Percentiles rank a stretch among this genome's conserved stretches.
phyloP scores from a whole-genome alignment of 2,329 filamentous ascomycete species.

The Venturiaceae sp. region DNA sequence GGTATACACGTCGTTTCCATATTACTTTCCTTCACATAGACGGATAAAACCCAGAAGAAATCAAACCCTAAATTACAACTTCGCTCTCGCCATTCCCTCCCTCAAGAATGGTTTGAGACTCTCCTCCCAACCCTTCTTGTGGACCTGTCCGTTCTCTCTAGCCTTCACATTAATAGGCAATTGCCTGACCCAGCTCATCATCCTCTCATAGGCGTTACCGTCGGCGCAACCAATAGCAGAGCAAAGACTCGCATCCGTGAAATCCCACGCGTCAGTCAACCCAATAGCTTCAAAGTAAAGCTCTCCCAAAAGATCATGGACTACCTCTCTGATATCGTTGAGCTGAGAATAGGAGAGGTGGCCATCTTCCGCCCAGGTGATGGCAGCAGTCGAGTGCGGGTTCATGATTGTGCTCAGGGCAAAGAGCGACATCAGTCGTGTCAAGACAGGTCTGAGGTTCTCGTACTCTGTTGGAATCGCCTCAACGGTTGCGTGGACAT shows the following conservation, averaged over 20 bases:
- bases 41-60: no score
- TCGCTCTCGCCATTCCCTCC: constrained; percentile 9
- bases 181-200: constrained; percentile 19
- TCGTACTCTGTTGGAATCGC: constrained; percentile 6
- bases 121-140: constrained; percentile 12
- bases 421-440: constrained; percentile 10
- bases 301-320: neutral
- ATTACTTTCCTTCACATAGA: no score
- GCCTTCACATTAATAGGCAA: constrained; percentile 17
- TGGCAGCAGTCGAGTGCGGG: constrained; percentile 15
- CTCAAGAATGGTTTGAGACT: constrained; percentile 11
- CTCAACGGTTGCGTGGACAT: constrained; percentile 8
- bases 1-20: no score
- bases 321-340: neutral
- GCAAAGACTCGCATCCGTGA: neutral
- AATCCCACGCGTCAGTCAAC: neutral
- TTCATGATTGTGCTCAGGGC: constrained; percentile 13
- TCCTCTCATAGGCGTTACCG: neutral
- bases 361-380: constrained; percentile 18
- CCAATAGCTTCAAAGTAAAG: neutral
- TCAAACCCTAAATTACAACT: constrained; percentile 10
- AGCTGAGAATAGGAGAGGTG: constrained; percentile 14
- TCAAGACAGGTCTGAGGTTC: constrained; percentile 12
- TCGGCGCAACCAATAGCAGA: neutral
- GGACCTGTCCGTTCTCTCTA: constrained; percentile 10